Evolutionary conservation across 805 yeast species (phyloP), one percentile per base, ranked within the genome.

Genomic region (Groenewaldozyma salmanticensis): DNA sequence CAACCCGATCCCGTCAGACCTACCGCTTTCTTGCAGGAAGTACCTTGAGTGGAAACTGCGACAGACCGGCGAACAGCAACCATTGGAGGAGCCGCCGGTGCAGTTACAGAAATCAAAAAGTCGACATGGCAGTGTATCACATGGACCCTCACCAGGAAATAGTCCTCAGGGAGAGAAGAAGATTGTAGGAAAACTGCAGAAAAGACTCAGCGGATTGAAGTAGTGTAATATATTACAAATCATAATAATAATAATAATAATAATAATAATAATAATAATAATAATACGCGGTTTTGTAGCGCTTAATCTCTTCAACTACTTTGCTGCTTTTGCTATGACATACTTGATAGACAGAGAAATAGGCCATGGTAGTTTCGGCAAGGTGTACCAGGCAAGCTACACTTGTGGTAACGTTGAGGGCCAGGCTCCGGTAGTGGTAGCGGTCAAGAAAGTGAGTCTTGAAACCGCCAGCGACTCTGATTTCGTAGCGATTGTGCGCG

Each of bases 401-500:
- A n/a, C n/a, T n/a, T n/a, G n/a, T n/a, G n/a, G n/a, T n/a, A 24
- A 7, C 13, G 46, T 45, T 13, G 67, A 68, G 19, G 56, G 57
- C 15, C 47, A 45, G 4, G 60, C 68, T 2, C 60, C 65, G 3
- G 52, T 62, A 18, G 54, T 71, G 2, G 88, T 85, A 21, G 98
- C 98, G 3, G 71, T 92, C n/a, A 90, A 90, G 59, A 79, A 84
- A 21, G 72, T 92, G 29, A 81, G 86, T 55, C 63, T 88, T 32
- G 97, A 92, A 45, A 78, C 77, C 27, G 67, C 82, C 2, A 77
- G 74, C 22, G 95, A 87, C 42, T 74, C 72, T 21, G 72, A 74
- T 5, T 24, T 24, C 29, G 13, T 9, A 9, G 29, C 7, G 11
- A 13, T 9, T 13, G 29, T 9, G 29, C 29, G 7, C 29, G 29